Conservation (phyloP, 2,329 filamentous ascomycete species). For the Myriosclerotinia curreyana region DNA sequence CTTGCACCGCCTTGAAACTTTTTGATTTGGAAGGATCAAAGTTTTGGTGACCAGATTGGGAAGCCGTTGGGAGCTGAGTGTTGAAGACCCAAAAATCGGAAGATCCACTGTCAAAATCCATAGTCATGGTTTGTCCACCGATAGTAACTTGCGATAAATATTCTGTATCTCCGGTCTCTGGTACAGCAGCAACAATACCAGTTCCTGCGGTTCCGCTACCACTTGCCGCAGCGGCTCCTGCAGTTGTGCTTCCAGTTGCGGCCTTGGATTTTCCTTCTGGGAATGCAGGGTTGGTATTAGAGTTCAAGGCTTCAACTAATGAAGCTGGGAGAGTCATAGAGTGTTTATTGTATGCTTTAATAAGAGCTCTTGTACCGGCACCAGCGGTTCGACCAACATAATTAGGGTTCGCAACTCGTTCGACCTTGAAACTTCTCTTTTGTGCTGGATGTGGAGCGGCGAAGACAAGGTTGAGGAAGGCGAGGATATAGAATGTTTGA, state of each 20-base stretch:
- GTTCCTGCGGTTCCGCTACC: constrained; percentile 40
- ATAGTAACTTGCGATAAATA: constrained; percentile 36
- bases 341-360: constrained; percentile 67
- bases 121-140: constrained; percentile 38
- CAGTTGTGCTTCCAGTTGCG: constrained; percentile 19
- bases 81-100: constrained; percentile 42
- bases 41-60: constrained; percentile 36
- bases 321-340: constrained; percentile 50
- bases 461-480: constrained; percentile 47
- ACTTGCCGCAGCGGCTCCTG: constrained; percentile 29
- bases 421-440: constrained; percentile 39
- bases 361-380: constrained; percentile 49
- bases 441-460: constrained; percentile 47
- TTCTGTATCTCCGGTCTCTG: constrained; percentile 47
- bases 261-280: constrained; percentile 22
- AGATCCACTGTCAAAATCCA: constrained; percentile 40
- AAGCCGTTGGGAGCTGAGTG: constrained; percentile 35
- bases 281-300: constrained; percentile 19
- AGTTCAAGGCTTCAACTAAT: constrained; percentile 42
- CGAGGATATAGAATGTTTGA: constrained; percentile 44
- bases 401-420: constrained; percentile 41
- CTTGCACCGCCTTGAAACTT: constrained; percentile 34
- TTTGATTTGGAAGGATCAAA: constrained; percentile 37
- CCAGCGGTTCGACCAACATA: constrained; percentile 42
- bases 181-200: constrained; percentile 62